These are phyloP conservation scores for Diospyros kaki DNA, from an alignment of 148 eudicot species.

Conservation along the genomic window DNA sequence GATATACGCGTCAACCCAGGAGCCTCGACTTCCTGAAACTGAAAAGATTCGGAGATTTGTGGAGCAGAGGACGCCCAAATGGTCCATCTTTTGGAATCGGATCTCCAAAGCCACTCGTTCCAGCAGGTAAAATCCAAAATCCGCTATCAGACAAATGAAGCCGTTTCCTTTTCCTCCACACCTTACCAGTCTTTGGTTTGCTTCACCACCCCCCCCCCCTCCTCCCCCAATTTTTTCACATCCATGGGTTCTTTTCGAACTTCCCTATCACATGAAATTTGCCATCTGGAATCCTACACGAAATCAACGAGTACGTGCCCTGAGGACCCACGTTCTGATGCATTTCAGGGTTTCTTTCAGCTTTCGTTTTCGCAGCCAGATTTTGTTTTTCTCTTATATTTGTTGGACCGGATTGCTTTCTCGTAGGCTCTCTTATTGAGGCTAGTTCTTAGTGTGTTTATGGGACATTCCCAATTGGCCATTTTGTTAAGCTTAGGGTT, in stretches of 20 bases:
- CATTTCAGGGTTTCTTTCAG: conserved; percentile 13
- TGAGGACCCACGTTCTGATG: conserved; percentile 11
- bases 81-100: no score
- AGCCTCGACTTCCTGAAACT: no score
- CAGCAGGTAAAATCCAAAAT: not conserved
- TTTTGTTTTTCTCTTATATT: not conserved
- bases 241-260: not conserved
- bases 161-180: not conserved
- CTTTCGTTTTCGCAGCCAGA: not conserved
- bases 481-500: not conserved
- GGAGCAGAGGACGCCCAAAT: not conserved
- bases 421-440: not conserved
- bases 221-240: not conserved
- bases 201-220: no score
- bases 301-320: not conserved
- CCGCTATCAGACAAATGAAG: not conserved
- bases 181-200: not conserved
- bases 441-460: not conserved
- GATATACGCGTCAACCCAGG: no score
- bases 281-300: no score
- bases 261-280: not conserved
- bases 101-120: not conserved
- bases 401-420: no score
- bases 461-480: not conserved
- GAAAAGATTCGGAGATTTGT: no score